Conservation (phyloP, 2,329 filamentous ascomycete genomes). For the Alternaria brassicicola region DNA sequence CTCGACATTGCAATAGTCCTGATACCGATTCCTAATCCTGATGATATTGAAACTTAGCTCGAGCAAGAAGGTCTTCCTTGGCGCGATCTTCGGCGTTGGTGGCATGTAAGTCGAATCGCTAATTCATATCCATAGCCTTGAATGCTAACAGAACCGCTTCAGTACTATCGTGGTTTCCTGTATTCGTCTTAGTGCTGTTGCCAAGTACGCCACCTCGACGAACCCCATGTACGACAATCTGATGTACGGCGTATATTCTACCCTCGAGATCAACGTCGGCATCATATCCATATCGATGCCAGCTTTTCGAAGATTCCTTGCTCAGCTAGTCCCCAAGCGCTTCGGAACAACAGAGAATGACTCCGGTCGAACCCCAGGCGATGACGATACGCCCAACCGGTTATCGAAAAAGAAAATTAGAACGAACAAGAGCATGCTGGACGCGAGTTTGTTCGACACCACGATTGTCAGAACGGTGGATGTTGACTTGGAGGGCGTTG, state of each 20-base stretch:
- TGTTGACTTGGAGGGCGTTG: not conserved
- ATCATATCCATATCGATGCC: conserved; percentile 29
- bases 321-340: conserved; percentile 41
- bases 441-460: not conserved
- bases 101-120: conserved; percentile 40
- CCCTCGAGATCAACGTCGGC: conserved; percentile 21
- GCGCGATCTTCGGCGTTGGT: conserved; percentile 41
- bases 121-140: not conserved
- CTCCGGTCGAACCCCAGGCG: not conserved
- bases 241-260: conserved; percentile 20
- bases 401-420: not conserved
- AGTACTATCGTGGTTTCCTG: conserved; percentile 48
- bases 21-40: conserved; percentile 26
- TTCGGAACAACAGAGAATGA: conserved; percentile 15
- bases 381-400: conserved; percentile 4
- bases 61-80: conserved; percentile 39
- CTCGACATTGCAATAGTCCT: conserved; percentile 23
- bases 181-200: conserved; percentile 50
- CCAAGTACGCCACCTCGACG: conserved; percentile 48
- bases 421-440: not conserved
- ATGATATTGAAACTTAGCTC: conserved; percentile 24
- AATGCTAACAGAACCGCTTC: conserved; percentile 1
- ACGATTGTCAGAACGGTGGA: not conserved
- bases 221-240: conserved; percentile 48
- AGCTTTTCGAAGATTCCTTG: conserved; percentile 20